Evolutionary conservation across 805 yeast genomes (phyloP).

Genomic region (Cyberlindnera meyerae): DNA sequence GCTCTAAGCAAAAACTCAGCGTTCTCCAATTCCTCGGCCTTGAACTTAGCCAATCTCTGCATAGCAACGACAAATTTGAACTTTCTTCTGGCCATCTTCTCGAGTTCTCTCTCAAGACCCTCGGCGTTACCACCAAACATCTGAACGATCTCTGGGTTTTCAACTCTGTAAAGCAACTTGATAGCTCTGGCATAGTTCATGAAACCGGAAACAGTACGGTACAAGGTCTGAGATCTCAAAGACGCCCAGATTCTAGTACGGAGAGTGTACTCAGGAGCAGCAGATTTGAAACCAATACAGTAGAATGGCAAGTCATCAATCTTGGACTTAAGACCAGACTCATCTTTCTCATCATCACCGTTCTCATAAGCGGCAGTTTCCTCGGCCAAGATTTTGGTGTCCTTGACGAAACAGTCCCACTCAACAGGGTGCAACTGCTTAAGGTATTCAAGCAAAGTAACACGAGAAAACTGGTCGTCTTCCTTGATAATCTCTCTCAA

Average conservation of each 20-base stretch:
- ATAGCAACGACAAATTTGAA: conserved; percentile 78
- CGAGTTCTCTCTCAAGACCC: conserved; percentile 58
- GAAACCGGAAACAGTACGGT: conserved; percentile 79
- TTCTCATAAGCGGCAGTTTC: conserved; percentile 75
- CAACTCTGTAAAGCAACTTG: conserved; percentile 61
- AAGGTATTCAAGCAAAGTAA: conserved; percentile 78
- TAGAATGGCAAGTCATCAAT: conserved; percentile 60
- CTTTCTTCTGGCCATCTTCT: conserved; percentile 72
- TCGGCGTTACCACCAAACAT: conserved; percentile 44
- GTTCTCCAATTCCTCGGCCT: conserved; percentile 72
- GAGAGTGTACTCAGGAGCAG: conserved; percentile 56
- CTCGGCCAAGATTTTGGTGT: conserved; percentile 86
- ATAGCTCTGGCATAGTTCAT: conserved; percentile 74
- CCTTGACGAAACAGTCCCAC: conserved; percentile 78
- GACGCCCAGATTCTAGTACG: conserved; percentile 89
- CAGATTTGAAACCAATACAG: conserved; percentile 65
- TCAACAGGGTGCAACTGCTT: conserved; percentile 68
- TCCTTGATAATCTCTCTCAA: conserved; percentile 75
- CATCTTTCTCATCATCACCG: conserved; percentile 47
- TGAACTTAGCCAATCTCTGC: conserved; percentile 75
- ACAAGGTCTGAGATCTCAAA: conserved; percentile 74
- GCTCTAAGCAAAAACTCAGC: conserved; percentile 79
- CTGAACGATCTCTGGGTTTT: conserved; percentile 50
- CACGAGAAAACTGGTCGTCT: conserved; percentile 55
- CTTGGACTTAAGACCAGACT: conserved; percentile 67